Evolutionary conservation across 345 rosid genomes (phyloP), one percentile per base, ranked within the genome.

Genomic region (Lenwebbia sp.): DNA sequence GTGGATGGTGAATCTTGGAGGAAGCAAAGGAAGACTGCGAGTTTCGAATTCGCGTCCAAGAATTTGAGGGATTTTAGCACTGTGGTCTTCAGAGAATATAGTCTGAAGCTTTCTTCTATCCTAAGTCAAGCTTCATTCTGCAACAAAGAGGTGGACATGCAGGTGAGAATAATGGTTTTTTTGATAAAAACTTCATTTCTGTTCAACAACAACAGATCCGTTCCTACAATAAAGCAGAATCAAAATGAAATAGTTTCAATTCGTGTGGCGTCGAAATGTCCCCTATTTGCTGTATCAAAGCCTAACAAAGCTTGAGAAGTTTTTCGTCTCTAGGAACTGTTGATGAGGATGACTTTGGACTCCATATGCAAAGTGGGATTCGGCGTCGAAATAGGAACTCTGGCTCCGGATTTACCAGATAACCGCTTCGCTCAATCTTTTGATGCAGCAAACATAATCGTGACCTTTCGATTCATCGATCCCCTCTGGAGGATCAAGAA

Each of bases 1-100:
- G 95, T 89, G 3, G 99, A 97, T 86, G 99, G 99, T 33, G 98
- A 95, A 85, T 90, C 92, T 0, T 97, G 98, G 99, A 97, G 95
- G 87, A 93, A 92, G 86, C 98, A 95, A 83, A 95, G 99, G 87
- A 95, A 97, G 91, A 94, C 98, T 0, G 98, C 99, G 22, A 97
- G 99, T 86, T 97, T 97, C 51, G 98, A 97, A 88, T 97, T 97
- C 83, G 98, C 99, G 81, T 97, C 99, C 78, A 97, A 95, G 95
- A 97, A 96, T 88, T 90, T 95, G 28, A 95, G 96, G 87, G 99
- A 96, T 86, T 96, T 94, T 85, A 97, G 99, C 90, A 93, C 97
- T 30, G 89, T 90, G 26, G 98, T 97, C 74, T 97, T 97, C 89
- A 92, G 95, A 85, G 98, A 97, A 21, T 95, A 93, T 85, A 93